These are phyloP conservation scores for Wallacemonas rigidus DNA, from an alignment of 208 protist species.

Conservation along the genomic window DNA sequence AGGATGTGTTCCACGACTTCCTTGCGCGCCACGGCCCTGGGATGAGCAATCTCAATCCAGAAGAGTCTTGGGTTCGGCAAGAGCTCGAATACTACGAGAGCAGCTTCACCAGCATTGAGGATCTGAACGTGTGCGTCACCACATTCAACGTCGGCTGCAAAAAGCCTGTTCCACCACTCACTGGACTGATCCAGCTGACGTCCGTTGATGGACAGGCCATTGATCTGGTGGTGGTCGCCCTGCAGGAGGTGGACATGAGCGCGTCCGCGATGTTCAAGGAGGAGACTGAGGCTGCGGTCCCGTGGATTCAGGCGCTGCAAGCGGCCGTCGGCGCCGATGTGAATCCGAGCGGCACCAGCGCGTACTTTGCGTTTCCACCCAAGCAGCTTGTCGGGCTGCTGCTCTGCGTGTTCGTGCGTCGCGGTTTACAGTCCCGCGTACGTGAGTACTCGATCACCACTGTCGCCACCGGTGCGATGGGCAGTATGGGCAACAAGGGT, in stretches of 20 bases:
- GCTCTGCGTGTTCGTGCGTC: conserved; percentile 79
- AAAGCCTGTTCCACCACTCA: conserved; percentile 59
- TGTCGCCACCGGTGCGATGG: conserved; percentile 84
- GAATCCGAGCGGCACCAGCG: conserved; percentile 14
- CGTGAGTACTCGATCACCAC: conserved; percentile 59
- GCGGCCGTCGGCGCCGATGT: conserved; percentile 59
- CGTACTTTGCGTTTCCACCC: conserved; percentile 77
- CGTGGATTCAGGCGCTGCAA: conserved; percentile 68
- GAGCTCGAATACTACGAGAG: conserved; percentile 78
- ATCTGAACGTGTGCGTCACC: conserved; percentile 63
- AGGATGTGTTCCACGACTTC: conserved; percentile 44
- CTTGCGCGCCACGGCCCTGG: conserved; percentile 6
- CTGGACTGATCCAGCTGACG: conserved; percentile 26
- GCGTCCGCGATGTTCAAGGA: conserved; percentile 84
- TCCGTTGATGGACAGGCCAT: conserved; percentile 28
- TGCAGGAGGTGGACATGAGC: conserved; percentile 94
- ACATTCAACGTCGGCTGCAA: conserved; percentile 90
- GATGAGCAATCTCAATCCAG: conserved; percentile 19
- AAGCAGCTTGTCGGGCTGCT: conserved; percentile 89
- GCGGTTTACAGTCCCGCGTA: conserved; percentile 54
- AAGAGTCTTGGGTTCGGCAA: conserved; percentile 77
- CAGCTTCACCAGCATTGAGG: conserved; percentile 66
- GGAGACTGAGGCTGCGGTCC: conserved; percentile 76
- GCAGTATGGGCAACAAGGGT: conserved; percentile 93
- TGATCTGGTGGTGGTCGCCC: conserved; percentile 79